Percentiles rank a stretch among this genome's conserved stretches.
These are phyloP conservation scores for Xylaria telfairii DNA, from an alignment of 495 filamentous ascomycete genomes.

Conservation along the genomic window DNA sequence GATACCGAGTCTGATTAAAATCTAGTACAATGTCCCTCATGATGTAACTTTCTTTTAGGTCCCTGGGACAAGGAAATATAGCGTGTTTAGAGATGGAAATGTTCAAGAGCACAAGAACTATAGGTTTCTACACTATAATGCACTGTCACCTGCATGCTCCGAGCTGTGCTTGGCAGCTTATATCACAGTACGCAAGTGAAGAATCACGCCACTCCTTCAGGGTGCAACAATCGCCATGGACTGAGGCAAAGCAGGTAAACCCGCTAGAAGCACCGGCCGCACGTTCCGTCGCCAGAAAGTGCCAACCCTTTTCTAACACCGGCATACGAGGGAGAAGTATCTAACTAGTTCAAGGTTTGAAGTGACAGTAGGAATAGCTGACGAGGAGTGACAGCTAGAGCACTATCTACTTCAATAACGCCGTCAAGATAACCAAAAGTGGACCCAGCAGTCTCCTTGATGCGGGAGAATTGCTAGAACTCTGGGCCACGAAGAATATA, in stretches of 20 bases:
- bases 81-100: no score
- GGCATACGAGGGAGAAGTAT: neutral
- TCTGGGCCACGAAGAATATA: slow-evolving; percentile 1
- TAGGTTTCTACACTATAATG: no score
- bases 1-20: no score
- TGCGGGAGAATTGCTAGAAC: neutral
- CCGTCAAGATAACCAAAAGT: neutral
- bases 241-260: neutral
- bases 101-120: no score
- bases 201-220: slow-evolving; percentile 10
- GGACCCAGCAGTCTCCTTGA: slow-evolving; percentile 1
- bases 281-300: slow-evolving; percentile 1
- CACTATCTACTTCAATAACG: neutral
- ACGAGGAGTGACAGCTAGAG: neutral
- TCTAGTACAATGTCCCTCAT: no score
- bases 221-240: neutral
- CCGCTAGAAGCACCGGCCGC: slow-evolving; percentile 4
- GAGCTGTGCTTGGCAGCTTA: neutral
- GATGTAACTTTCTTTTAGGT: no score
- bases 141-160: neutral
- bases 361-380: neutral
- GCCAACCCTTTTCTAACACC: neutral
- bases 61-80: no score
- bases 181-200: neutral
- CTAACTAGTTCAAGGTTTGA: neutral